These are phyloP conservation scores for Kondoa subrosea DNA, from an alignment of 768 basidiomycete genomes.

Conservation along the genomic window DNA sequence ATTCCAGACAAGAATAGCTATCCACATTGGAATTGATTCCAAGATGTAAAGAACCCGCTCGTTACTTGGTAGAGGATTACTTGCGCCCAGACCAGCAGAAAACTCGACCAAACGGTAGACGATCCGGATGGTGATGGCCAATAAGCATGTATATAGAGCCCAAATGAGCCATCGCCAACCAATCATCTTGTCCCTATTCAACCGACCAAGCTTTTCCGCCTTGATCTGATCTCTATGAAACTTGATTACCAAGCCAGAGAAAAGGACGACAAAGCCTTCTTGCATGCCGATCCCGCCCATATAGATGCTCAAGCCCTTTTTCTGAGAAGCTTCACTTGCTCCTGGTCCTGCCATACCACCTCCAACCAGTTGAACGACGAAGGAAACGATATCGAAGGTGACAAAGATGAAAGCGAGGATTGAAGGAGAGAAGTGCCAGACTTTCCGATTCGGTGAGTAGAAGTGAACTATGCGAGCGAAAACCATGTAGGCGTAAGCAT, in stretches of 20 bases:
- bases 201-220: background rate
- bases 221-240: background rate
- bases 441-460: background rate
- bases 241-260: background rate
- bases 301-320: background rate
- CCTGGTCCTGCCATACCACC: background rate
- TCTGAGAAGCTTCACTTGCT: background rate
- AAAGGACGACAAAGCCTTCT: background rate
- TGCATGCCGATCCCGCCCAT: background rate
- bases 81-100: background rate
- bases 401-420: background rate
- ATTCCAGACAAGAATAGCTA: background rate
- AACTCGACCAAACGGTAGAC: constrained; percentile 1
- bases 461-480: background rate
- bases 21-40: background rate
- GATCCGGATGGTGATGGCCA: background rate
- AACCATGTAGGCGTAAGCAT: background rate
- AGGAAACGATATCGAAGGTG: background rate
- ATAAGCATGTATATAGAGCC: background rate
- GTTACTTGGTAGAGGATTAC: background rate
- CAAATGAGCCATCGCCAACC: background rate
- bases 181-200: background rate
- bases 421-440: background rate
- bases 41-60: background rate
- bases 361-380: background rate